Evolutionary conservation across 2,329 filamentous ascomycete species (phyloP), one percentile per base, ranked within the genome.

Genomic region (Fusarium setosum): DNA sequence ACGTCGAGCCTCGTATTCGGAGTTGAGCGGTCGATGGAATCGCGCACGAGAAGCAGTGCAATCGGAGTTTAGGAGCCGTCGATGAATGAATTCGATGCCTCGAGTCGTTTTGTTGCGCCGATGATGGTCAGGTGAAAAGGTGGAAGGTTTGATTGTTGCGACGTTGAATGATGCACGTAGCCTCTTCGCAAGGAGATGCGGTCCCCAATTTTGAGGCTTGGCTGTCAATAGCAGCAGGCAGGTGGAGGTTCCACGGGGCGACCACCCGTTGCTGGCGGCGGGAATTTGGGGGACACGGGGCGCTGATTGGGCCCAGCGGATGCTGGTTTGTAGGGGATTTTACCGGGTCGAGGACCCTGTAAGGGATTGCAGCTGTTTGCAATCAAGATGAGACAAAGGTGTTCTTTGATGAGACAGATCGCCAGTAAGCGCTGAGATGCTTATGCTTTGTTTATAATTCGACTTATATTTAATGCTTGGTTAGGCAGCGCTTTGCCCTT

Each of bases 101-200:
- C 47, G 53, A 61, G 54, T 61, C 44, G 63, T 57, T 15, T 56
- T 60, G 56, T 63, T 69, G 72, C 59, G 69, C 53, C 29, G 59
- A 55, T 47, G 59, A 61, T 64, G 56, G 47, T 49, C 45, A 38
- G 38, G 56, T 58, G 52, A 41, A 56, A 34, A 59, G 51, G 44
- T 61, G 56, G 37, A 48, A 23, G 44, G n/a, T 38, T 17, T 32
- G 61, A 34, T 29, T 8, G 60, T 63, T 64, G 65, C 56, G 68
- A 70, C 65, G 69, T 67, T 67, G 65, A 75, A 71, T 60, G 73
- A 69, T 69, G 73, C 61, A 75, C 74, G 74, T 75, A 73, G 74
- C 73, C 74, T 75, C 64, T 75, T 74, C 64, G 68, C 61, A 59
- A 65, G 53, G 60, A 65, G 53, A 17, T 42, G 34, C 35, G 52